Evolutionary conservation across 257 asterid genomes (phyloP).

Genomic region (Linaria vulgaris): DNA sequence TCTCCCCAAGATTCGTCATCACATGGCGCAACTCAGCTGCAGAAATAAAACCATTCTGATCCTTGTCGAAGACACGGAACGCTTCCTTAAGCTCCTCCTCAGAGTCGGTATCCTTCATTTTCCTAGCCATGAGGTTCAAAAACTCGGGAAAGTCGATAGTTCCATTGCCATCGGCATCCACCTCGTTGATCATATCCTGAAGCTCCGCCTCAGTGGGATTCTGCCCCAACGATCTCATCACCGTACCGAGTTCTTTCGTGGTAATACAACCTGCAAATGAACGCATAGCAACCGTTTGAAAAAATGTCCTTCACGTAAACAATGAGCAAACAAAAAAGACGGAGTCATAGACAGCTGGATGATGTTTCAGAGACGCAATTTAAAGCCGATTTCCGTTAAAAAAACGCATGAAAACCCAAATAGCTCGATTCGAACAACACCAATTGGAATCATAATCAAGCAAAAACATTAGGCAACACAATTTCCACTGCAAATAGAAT

Average conservation of each 20-base stretch:
- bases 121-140: slow-evolving; percentile 67
- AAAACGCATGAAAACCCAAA: neutral
- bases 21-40: slow-evolving; percentile 71
- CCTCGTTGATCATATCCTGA: slow-evolving; percentile 71
- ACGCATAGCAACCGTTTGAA: neutral
- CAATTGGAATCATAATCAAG: too few relatives aligned
- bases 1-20: slow-evolving; percentile 70
- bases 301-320: neutral
- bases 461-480: too few relatives aligned
- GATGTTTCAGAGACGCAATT: too few relatives aligned
- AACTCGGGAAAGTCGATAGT: slow-evolving; percentile 77
- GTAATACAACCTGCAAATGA: slow-evolving; percentile 57
- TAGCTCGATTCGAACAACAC: too few relatives aligned
- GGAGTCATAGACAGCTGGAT: too few relatives aligned
- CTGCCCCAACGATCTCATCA: slow-evolving; percentile 66
- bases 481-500: too few relatives aligned
- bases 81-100: slow-evolving; percentile 75
- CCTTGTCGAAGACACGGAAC: slow-evolving; percentile 74
- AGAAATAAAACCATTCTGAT: slow-evolving; percentile 67
- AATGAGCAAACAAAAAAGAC: neutral
- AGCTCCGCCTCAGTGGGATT: slow-evolving; percentile 76
- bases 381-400: too few relatives aligned
- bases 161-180: slow-evolving; percentile 67
- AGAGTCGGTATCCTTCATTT: slow-evolving; percentile 67
- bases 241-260: slow-evolving; percentile 70